Percentiles rank a stretch among this genome's conserved stretches.
phyloP scores from a whole-genome alignment of 495 filamentous ascomycete species.

The Annulohypoxylon stygium region DNA sequence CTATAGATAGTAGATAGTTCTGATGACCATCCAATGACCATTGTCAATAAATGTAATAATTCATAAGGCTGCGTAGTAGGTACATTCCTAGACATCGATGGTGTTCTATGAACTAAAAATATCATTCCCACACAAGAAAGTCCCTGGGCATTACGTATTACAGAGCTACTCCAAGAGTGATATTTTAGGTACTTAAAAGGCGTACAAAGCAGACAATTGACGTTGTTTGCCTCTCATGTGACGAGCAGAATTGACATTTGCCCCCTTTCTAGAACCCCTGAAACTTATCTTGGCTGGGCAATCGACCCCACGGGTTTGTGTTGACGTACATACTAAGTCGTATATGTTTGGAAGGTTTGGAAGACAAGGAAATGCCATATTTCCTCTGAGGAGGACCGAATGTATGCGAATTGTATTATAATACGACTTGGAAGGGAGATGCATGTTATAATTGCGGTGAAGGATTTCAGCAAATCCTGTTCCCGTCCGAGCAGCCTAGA shows the following conservation, averaged over 20 bases:
- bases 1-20: slow-evolving; percentile 6
- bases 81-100: background rate
- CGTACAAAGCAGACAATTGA: slow-evolving; percentile 13
- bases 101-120: background rate
- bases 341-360: background rate
- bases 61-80: background rate
- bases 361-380: slow-evolving; percentile 5
- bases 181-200: background rate
- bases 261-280: slow-evolving; percentile 17
- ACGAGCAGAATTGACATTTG: slow-evolving; percentile 4
- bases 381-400: slow-evolving; percentile 28
- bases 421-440: slow-evolving; percentile 8
- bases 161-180: background rate
- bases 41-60: slow-evolving; percentile 6
- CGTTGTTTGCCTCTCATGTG: slow-evolving; percentile 25
- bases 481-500: slow-evolving; percentile 23
- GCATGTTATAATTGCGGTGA: slow-evolving; percentile 33
- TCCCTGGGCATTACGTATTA: background rate
- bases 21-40: slow-evolving; percentile 3
- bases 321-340: background rate
- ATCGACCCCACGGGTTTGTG: slow-evolving; percentile 15
- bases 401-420: slow-evolving; percentile 22
- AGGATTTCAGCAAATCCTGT: slow-evolving; percentile 42
- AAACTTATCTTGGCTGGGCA: background rate
- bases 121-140: background rate